Conservation (phyloP, 2,329 filamentous ascomycete species). For the Hypoxylon sp. region DNA sequence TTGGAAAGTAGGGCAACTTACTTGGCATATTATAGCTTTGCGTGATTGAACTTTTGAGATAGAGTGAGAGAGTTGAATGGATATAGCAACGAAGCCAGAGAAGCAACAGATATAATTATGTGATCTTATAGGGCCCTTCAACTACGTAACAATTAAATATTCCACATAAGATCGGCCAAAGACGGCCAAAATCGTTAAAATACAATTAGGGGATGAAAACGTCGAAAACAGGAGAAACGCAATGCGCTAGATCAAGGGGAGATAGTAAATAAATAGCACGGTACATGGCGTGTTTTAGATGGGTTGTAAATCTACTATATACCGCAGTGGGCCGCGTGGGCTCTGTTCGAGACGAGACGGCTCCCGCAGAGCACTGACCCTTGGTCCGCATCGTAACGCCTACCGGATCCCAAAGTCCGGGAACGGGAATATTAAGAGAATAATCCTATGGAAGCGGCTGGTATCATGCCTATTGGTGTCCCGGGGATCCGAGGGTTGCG, state of each 20-base stretch:
- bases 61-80: background rate
- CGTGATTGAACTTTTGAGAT: background rate
- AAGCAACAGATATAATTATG: constrained; percentile 4
- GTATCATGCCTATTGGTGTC: constrained; percentile 7
- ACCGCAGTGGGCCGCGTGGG: constrained; percentile 32
- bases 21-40: constrained; percentile 29
- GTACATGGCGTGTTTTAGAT: constrained; percentile 14
- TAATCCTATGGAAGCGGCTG: constrained; percentile 15
- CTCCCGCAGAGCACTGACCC: constrained; percentile 23
- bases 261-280: constrained; percentile 25
- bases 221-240: background rate
- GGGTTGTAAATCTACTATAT: constrained; percentile 7
- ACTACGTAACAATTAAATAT: constrained; percentile 1
- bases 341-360: constrained; percentile 24
- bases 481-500: constrained; percentile 2
- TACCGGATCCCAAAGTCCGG: constrained; percentile 6
- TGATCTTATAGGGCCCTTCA: background rate
- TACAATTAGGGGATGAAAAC: constrained; percentile 3
- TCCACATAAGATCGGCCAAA: background rate
- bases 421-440: constrained; percentile 1
- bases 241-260: background rate
- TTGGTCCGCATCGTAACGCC: constrained; percentile 15
- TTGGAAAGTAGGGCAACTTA: constrained; percentile 23
- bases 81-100: constrained; percentile 2
- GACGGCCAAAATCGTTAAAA: background rate